Base-by-base conservation (phyloP, 1,139 yeast genomes). In the Suhomyces taliae region DNA sequence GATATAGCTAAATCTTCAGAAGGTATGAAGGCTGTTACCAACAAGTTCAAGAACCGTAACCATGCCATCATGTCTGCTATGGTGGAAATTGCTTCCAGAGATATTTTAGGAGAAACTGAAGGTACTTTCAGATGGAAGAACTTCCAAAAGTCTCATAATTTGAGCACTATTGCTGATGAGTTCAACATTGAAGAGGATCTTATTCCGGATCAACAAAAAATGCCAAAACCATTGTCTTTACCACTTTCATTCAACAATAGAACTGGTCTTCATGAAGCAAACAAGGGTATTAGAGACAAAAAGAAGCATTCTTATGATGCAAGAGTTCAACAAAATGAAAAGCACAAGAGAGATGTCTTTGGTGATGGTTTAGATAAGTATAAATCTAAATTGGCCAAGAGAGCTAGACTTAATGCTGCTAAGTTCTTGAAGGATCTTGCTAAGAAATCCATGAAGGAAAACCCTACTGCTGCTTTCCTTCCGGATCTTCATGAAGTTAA, bases 251-350 rank as follows among this genome's bases (percentile, higher is more conserved):
- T 91, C 67, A 91, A 90, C 63, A 84, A 89, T 59, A 77, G 95
- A 57, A 93, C 96, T 0, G 97, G 97, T 27, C 62, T 72, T 0
- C 71, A 69, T 49, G 87, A 81, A 51, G 96, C 90, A 32, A 91
- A 91, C 60, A 71, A 73, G 45, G 98, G 98, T 44, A 79, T 91
- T 33, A 74, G 96, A 51, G 97, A 90, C 52, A 83, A 81, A 61
- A 91, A 91, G 69, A 82, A 85, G 48, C 81, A 83, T 47, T 88
- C 96, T 15, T 77, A 83, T 2, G 98, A 91, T 65, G 78, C 90
- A 1, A 79, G 98, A 60, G 85, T 91, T 39, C 85, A 85, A 46
- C 83, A 83, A 42, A 87, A 78, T 59, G 71, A 71, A 10, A 67
- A 64, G 24, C 97, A 91, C 61, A 70, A 74, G 47, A 70, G 71